Percentiles rank a stretch among this genome's conserved stretches.
These are phyloP conservation scores for Colletotrichum brevisporum DNA, from an alignment of 2,329 filamentous ascomycete genomes.

Conservation along the genomic window DNA sequence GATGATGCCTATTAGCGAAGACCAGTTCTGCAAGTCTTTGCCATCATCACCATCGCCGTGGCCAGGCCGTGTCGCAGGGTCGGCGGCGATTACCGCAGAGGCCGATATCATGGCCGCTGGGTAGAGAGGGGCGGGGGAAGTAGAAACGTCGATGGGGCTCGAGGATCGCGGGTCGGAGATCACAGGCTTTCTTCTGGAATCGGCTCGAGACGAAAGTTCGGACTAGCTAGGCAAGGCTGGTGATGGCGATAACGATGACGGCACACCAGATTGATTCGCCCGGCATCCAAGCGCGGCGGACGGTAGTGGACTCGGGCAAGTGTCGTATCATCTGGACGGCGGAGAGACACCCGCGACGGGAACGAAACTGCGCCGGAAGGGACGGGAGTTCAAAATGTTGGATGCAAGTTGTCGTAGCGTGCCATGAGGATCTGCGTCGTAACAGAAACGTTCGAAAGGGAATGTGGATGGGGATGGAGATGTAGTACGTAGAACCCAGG, in stretches of 20 bases:
- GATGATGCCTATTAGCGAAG: slow-evolving; percentile 92
- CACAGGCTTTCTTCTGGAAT: slow-evolving; percentile 1
- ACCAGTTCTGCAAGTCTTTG: slow-evolving; percentile 79
- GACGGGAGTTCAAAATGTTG: slow-evolving; percentile 10
- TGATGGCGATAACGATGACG: slow-evolving; percentile 31
- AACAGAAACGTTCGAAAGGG: neutral
- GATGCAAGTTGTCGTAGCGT: slow-evolving; percentile 31
- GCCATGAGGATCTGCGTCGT: slow-evolving; percentile 37
- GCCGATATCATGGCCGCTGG: slow-evolving; percentile 31
- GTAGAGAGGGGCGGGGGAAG: neutral
- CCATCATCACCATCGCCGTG: slow-evolving; percentile 54
- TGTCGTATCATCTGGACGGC: slow-evolving; percentile 39
- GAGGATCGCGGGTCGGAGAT: slow-evolving; percentile 7
- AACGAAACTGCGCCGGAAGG: slow-evolving; percentile 6
- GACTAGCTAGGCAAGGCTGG: slow-evolving; percentile 33
- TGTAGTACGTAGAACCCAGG: neutral
- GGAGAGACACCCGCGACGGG: slow-evolving; percentile 1
- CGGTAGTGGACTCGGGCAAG: slow-evolving; percentile 29
- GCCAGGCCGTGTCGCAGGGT: slow-evolving; percentile 32
- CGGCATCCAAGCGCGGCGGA: slow-evolving; percentile 36
- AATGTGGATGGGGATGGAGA: neutral
- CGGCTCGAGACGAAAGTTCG: neutral
- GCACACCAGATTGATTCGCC: slow-evolving; percentile 25
- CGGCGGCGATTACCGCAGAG: slow-evolving; percentile 30
- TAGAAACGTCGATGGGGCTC: neutral